These are phyloP conservation scores for Eragrostis tef DNA, from an alignment of 202 grass and related monocot genomes.

Conservation along the genomic window DNA sequence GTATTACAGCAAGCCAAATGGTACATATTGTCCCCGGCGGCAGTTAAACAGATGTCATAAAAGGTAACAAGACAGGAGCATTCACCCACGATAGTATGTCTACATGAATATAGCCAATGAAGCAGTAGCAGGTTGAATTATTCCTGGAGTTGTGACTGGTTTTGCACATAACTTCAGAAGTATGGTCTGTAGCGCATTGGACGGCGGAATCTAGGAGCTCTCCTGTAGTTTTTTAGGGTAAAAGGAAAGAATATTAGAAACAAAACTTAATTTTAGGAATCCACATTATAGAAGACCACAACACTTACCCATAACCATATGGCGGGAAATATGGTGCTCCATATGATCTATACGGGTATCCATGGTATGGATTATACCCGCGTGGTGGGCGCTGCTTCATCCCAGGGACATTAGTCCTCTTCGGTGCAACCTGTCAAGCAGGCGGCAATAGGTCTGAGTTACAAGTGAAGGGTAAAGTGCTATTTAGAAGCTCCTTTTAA, in stretches of 20 bases:
- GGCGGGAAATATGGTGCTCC: conserved; percentile 74
- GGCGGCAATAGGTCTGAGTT: not conserved
- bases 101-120: not conserved
- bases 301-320: conserved; percentile 77
- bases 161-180: conserved; percentile 41
- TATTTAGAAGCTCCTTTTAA: not conserved
- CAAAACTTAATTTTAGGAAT: conserved; percentile 5
- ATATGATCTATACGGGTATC: conserved; percentile 67
- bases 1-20: conserved; percentile 20
- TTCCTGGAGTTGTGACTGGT: not conserved
- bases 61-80: not conserved
- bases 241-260: not conserved
- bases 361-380: conserved; percentile 65
- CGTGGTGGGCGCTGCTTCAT: conserved; percentile 86
- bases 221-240: conserved; percentile 47
- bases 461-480: not conserved
- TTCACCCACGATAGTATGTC: not conserved
- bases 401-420: conserved; percentile 96
- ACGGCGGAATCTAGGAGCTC: conserved; percentile 79
- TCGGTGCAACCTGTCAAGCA: conserved; percentile 68
- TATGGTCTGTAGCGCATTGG: conserved; percentile 84
- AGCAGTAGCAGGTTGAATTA: conserved; percentile 34
- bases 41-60: not conserved
- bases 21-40: not conserved
- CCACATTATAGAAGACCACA: not conserved